Evolutionary conservation across 805 yeast species (phyloP).

Genomic region (Kazachstania viticola): DNA sequence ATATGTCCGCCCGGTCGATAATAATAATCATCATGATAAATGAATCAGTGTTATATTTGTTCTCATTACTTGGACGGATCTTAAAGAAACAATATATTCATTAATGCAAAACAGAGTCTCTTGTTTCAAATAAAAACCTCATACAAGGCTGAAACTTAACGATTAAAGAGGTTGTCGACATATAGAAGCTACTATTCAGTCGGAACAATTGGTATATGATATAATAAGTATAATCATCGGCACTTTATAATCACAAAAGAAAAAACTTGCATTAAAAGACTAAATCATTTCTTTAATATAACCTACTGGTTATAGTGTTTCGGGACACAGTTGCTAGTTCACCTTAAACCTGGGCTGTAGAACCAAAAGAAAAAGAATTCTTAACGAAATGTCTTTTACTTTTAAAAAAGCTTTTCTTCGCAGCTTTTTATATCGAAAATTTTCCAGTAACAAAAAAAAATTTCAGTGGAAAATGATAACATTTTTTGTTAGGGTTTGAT

Average conservation of each 20-base stretch:
- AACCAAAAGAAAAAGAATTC: too few species aligned
- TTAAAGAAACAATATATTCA: too few species aligned
- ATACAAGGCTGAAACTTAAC: conserved; percentile 41
- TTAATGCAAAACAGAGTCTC: too few species aligned
- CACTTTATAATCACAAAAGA: background rate
- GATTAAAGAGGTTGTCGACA: conserved; percentile 34
- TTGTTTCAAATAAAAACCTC: conserved; percentile 20
- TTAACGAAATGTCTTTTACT: too few species aligned
- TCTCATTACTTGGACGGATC: too few species aligned
- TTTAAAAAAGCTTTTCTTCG: background rate
- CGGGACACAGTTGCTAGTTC: too few species aligned
- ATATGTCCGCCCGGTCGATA: conserved; percentile 42
- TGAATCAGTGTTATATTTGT: too few species aligned
- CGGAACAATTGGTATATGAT: conserved; percentile 31
- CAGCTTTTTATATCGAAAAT: background rate
- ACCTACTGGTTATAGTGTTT: conserved; percentile 4
- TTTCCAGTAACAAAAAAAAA: background rate
- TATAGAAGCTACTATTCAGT: conserved; percentile 29
- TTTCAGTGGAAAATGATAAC: background rate
- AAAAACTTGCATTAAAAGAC: too few species aligned
- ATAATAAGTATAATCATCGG: conserved; percentile 21
- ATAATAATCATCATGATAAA: conserved; percentile 25
- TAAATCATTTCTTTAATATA: conserved; percentile 1
- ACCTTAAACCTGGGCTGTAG: too few species aligned
- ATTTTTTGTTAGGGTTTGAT: background rate